These are phyloP conservation scores for Mucor velutinosus DNA, from an alignment of 371 early-diverging fungal genomes.

Conservation along the genomic window DNA sequence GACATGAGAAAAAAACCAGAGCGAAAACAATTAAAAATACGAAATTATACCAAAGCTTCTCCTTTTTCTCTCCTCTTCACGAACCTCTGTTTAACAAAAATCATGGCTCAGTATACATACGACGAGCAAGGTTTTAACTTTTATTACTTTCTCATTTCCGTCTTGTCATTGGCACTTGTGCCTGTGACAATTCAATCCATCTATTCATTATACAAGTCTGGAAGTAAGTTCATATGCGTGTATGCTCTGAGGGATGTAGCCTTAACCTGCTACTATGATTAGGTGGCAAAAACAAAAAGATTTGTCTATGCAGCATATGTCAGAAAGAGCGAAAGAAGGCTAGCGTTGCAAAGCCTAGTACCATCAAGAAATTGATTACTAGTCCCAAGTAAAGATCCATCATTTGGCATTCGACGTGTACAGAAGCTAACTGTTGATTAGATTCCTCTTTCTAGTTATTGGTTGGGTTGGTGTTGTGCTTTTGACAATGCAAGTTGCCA, in stretches of 20 bases:
- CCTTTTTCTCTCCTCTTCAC: not conserved
- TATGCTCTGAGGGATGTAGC: not conserved
- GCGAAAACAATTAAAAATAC: not conserved
- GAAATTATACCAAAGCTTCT: not conserved
- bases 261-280: not conserved
- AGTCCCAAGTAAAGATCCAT: constrained; percentile 25
- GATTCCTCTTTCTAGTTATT: constrained; percentile 56
- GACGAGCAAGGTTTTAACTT: constrained; percentile 95
- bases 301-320: constrained; percentile 26
- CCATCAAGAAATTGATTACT: constrained; percentile 19
- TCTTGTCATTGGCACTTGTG: constrained; percentile 78
- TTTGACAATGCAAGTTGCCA: constrained; percentile 76
- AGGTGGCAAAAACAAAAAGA: constrained; percentile 15
- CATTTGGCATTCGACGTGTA: not conserved
- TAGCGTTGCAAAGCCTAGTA: constrained; percentile 14
- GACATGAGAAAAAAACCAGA: constrained; percentile 6
- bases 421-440: constrained; percentile 14
- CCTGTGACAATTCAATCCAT: constrained; percentile 70
- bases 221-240: constrained; percentile 37
- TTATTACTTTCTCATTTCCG: constrained; percentile 88
- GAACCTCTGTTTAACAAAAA: not conserved
- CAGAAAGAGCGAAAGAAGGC: constrained; percentile 26
- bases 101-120: constrained; percentile 79
- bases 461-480: constrained; percentile 84
- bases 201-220: constrained; percentile 46